Percentiles rank a stretch among this genome's conserved stretches.
Conservation (phyloP, 176 grass and related monocot species). For the Phoenix dactylifera region DNA sequence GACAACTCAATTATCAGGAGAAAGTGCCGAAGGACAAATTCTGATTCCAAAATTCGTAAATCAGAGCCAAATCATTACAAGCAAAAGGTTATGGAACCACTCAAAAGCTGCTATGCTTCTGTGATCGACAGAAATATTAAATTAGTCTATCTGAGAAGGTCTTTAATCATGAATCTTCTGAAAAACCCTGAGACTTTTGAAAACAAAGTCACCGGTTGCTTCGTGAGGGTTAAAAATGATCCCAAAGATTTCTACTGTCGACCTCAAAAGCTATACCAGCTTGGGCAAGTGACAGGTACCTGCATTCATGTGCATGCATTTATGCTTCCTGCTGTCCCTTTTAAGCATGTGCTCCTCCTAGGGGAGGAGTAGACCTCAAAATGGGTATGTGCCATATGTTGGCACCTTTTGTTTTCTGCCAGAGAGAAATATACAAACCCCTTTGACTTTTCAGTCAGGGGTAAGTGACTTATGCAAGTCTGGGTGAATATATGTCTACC, state of each 20-base stretch:
- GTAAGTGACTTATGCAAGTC: no score
- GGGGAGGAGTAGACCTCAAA: neutral
- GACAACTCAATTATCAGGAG: slow-evolving; percentile 19
- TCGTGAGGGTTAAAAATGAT: slow-evolving; percentile 53
- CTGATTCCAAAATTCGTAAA: slow-evolving; percentile 25
- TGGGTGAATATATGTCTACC: neutral
- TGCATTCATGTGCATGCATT: slow-evolving; percentile 14
- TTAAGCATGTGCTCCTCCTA: neutral
- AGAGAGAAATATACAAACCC: no score
- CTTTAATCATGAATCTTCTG: slow-evolving; percentile 49
- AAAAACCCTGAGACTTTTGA: slow-evolving; percentile 55
- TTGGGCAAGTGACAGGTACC: slow-evolving; percentile 68
- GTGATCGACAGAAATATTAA: slow-evolving; percentile 52
- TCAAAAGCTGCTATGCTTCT: slow-evolving; percentile 42
- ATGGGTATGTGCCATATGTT: no score
- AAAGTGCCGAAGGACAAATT: slow-evolving; percentile 25
- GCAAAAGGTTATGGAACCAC: slow-evolving; percentile 24
- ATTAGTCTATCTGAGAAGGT: slow-evolving; percentile 54
- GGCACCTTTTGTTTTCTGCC: no score
- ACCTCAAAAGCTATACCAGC: slow-evolving; percentile 32
- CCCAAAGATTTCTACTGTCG: slow-evolving; percentile 16
- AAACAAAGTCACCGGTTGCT: slow-evolving; percentile 64
- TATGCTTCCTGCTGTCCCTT: slow-evolving; percentile 9
- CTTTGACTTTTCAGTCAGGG: no score
- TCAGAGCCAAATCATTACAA: neutral